Evolutionary conservation across 208 protist genomes (phyloP), one percentile per base, ranked within the genome.

Genomic region (Naegleria fowleri): DNA sequence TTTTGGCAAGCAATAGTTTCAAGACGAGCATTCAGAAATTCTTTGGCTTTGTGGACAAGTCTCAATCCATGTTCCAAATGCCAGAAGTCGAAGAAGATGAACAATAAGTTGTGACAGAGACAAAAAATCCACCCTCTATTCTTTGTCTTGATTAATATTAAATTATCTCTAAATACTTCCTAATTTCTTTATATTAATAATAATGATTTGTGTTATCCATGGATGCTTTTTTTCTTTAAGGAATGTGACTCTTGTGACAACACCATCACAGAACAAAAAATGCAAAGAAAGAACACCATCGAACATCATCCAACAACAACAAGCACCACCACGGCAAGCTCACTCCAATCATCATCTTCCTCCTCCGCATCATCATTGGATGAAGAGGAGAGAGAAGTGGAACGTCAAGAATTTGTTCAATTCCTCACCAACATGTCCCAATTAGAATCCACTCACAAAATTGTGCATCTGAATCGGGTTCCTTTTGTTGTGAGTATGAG

Each of bases 381-480:
- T 19, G 11, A 29, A 79, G 67, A 79, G 36, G 67, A 79, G 36
- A 11, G 9, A 36, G 67, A 79, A 36, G 29, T 86, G 43, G 83
- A 86, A 13, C 15, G 41, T 43, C 1, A 6, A 43, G 83, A 86
- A 13, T 86, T 86, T 86, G 41, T 51, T 51, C 15, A 86, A 48
- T 86, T 43, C 41, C 7, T 43, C 15, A 48, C 29, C 16, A 15
- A 48, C 16, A 9, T 86, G 5, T 51, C 15, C 16, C 39, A 40
- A 29, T 86, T 86, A 29, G 83, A 86, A 48, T 86, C 83, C 16
- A 86, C n/a, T 51, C 83, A 86, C 11, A 86, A 86, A 29, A 48
- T 86, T 43, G 38, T 43, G 0, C 36, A 86, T 0, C 0, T 86
- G 41, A 43, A 86, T 39, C 39, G 16, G 16, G 16, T 38, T 38